These are phyloP conservation scores for Pythium vanterpoolii DNA, from an alignment of 352 stramenopile genomes.

Conservation along the genomic window DNA sequence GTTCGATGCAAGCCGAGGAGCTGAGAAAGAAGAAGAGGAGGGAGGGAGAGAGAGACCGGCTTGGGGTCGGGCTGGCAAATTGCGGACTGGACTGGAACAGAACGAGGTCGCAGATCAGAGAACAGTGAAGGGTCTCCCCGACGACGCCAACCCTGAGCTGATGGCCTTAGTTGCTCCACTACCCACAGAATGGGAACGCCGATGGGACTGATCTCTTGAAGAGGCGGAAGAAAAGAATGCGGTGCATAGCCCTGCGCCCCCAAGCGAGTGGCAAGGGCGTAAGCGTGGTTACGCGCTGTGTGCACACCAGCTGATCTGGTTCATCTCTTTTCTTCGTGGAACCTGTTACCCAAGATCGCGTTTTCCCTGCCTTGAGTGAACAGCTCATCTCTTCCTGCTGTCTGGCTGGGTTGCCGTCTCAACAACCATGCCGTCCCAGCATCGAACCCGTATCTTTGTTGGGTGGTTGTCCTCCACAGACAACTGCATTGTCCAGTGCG, in stretches of 20 bases:
- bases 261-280: too few species aligned
- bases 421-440: not conserved
- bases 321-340: too few species aligned
- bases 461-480: not conserved
- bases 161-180: too few species aligned
- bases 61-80: constrained; percentile 2
- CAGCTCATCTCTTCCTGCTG: not conserved
- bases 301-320: too few species aligned
- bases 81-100: constrained; percentile 6
- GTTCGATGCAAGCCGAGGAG: not conserved
- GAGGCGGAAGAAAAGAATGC: too few species aligned
- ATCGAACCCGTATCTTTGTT: not conserved
- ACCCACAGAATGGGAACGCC: too few species aligned
- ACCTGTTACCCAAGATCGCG: too few species aligned
- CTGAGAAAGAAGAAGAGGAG: not conserved
- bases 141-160: not conserved
- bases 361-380: not conserved
- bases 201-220: too few species aligned
- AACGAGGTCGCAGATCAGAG: constrained; percentile 2
- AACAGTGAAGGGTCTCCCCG: not conserved
- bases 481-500: not conserved
- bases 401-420: not conserved
- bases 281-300: too few species aligned
- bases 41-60: not conserved
- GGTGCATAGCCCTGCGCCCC: too few species aligned